phyloP scores from a whole-genome alignment of 2,329 filamentous ascomycete species.

The Stemphylium beticola region DNA sequence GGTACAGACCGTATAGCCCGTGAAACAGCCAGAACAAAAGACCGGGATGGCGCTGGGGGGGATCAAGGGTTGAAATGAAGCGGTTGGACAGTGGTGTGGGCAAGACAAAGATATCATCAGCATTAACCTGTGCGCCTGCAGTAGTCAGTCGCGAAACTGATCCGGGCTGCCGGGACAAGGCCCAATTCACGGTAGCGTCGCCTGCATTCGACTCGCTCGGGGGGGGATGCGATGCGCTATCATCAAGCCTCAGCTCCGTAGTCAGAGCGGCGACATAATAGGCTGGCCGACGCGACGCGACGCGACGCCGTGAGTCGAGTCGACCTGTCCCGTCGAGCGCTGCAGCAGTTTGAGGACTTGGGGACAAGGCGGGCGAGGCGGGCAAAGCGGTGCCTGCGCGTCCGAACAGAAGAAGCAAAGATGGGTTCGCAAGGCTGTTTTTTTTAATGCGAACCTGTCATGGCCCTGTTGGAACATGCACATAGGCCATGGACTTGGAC shows the following conservation, averaged over 20 bases:
- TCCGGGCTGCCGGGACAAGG: conserved; percentile 26
- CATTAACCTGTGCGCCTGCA: conserved; percentile 22
- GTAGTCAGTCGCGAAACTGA: conserved; percentile 25
- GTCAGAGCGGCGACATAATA: conserved; percentile 6
- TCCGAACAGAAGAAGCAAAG: neutral
- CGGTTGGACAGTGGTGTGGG: conserved; percentile 24
- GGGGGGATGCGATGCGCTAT: neutral
- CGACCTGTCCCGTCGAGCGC: too few species aligned
- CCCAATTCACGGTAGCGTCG: conserved; percentile 32
- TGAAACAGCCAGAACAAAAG: conserved; percentile 4
- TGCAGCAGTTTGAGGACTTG: neutral
- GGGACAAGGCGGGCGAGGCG: neutral
- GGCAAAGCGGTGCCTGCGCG: neutral
- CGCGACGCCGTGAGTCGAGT: neutral
- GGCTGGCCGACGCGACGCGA: neutral
- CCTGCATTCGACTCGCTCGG: conserved; percentile 20
- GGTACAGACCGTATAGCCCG: conserved; percentile 10
- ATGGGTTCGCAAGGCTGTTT: conserved; percentile 8
- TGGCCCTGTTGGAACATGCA: conserved; percentile 1
- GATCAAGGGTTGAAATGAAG: conserved; percentile 23
- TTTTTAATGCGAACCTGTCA: neutral
- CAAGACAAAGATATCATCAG: conserved; percentile 29
- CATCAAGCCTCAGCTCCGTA: conserved; percentile 20
- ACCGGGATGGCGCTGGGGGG: conserved; percentile 8
- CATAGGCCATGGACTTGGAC: neutral